phyloP scores from a whole-genome alignment of 306 rosid genomes.

The Prinsepia uniflora region DNA sequence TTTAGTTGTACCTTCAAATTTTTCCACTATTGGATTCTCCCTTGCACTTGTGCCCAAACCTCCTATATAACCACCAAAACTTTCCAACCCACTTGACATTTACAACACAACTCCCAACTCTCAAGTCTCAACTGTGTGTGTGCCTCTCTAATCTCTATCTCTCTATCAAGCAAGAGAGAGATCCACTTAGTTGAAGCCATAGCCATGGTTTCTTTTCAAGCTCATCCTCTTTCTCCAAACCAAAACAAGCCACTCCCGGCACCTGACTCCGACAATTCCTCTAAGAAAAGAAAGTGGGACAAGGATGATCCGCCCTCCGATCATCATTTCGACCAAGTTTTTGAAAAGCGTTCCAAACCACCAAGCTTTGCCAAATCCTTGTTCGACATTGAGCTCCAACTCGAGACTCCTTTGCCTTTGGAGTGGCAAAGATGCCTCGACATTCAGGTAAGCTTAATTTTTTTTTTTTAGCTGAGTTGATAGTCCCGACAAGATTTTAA shows the following conservation, averaged over 20 bases:
- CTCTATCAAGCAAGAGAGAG: too few relatives aligned
- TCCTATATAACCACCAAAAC: conserved; percentile 55
- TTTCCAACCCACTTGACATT: conserved; percentile 22
- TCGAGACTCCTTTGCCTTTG: conserved; percentile 56
- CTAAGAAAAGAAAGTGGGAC: conserved; percentile 69
- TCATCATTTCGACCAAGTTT: conserved; percentile 21
- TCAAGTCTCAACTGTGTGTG: conserved; percentile 6
- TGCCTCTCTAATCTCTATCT: background rate
- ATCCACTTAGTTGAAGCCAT: background rate
- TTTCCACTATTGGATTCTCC: conserved; percentile 27
- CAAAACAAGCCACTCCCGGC: conserved; percentile 34
- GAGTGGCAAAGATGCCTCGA: conserved; percentile 76
- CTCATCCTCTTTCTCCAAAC: conserved; percentile 42
- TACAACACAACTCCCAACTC: background rate
- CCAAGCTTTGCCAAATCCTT: conserved; percentile 32
- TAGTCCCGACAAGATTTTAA: too few relatives aligned
- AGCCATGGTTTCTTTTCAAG: conserved; percentile 60
- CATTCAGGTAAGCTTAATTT: conserved; percentile 50
- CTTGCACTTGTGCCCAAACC: conserved; percentile 31
- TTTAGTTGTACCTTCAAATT: conserved; percentile 30
- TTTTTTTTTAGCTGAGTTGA: too few relatives aligned
- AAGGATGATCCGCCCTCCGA: conserved; percentile 7
- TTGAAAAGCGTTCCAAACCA: conserved; percentile 38
- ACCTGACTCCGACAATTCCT: conserved; percentile 37
- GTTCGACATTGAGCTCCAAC: conserved; percentile 47